phyloP scores from a whole-genome alignment of 805 yeast species.

The Maudiozyma bulderi region DNA sequence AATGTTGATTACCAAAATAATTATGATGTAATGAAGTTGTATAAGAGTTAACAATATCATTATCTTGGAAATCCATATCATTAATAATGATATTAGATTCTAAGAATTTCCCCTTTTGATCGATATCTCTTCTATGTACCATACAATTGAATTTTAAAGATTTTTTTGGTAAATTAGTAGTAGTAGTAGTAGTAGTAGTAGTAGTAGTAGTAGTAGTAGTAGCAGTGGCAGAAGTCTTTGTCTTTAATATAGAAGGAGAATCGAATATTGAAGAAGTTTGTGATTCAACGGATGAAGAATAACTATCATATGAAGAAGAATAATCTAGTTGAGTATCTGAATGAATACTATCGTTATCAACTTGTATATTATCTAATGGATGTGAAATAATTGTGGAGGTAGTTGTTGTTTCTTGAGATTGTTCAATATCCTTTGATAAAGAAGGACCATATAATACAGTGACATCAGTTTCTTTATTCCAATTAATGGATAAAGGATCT shows the following conservation, averaged over 20 bases:
- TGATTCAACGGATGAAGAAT: slow-evolving; percentile 19
- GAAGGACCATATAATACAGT: slow-evolving; percentile 93
- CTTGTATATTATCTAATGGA: neutral
- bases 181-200: neutral
- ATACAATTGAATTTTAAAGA: slow-evolving; percentile 17
- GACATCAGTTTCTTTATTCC: slow-evolving; percentile 92
- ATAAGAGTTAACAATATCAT: neutral
- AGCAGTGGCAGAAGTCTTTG: neutral
- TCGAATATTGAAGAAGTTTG: slow-evolving; percentile 23
- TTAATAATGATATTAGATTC: slow-evolving; percentile 19
- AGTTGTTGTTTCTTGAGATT: neutral
- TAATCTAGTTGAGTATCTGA: neutral
- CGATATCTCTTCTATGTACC: slow-evolving; percentile 22
- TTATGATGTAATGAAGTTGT: neutral
- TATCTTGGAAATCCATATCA: slow-evolving; percentile 5
- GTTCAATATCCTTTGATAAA: slow-evolving; percentile 7
- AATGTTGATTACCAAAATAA: neutral
- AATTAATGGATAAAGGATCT: slow-evolving; percentile 76
- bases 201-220: no score
- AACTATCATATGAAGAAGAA: neutral
- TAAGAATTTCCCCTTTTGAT: slow-evolving; percentile 11
- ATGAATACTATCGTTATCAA: neutral
- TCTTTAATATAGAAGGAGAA: neutral
- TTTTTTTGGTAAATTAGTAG: slow-evolving; percentile 12
- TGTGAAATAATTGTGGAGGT: no score